Percentiles rank a stretch among this genome's conserved stretches.
These are phyloP conservation scores for Trichaptum fuscoviolaceum DNA, from an alignment of 768 basidiomycete genomes.

Conservation along the genomic window DNA sequence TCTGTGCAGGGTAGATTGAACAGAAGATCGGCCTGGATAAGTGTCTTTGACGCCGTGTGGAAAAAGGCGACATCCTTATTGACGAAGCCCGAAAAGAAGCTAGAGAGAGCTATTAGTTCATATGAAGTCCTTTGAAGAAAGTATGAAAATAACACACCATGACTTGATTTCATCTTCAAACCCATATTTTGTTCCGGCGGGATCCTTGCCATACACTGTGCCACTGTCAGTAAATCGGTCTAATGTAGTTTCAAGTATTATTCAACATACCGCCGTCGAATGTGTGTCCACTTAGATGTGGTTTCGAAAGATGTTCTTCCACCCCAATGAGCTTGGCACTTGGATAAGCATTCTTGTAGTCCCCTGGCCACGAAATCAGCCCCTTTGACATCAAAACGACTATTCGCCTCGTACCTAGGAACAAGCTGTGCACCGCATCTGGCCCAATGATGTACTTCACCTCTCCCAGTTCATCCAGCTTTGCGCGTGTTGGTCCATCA, in stretches of 20 bases:
- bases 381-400: constrained; percentile 1
- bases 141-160: constrained; percentile 29
- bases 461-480: constrained; percentile 57
- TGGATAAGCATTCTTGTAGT: constrained; percentile 66
- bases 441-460: constrained; percentile 66
- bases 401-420: constrained; percentile 36
- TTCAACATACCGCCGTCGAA: constrained; percentile 57
- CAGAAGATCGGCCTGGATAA: constrained; percentile 30
- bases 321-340: constrained; percentile 69
- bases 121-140: background rate
- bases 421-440: constrained; percentile 56
- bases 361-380: constrained; percentile 29
- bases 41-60: constrained; percentile 24
- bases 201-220: constrained; percentile 57
- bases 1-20: constrained; percentile 42
- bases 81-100: constrained; percentile 64
- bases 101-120: constrained; percentile 16
- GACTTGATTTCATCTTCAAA: constrained; percentile 67
- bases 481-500: constrained; percentile 55
- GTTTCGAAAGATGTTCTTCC: constrained; percentile 45
- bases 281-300: constrained; percentile 42
- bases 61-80: constrained; percentile 41
- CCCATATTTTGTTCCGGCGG: constrained; percentile 61
- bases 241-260: background rate
- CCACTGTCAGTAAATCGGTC: constrained; percentile 5